A percentile compares a stretch with the other conserved stretches of the same genome.
Conservation (phyloP, 2,329 filamentous ascomycete genomes). For the Alternaria arborescens region DNA sequence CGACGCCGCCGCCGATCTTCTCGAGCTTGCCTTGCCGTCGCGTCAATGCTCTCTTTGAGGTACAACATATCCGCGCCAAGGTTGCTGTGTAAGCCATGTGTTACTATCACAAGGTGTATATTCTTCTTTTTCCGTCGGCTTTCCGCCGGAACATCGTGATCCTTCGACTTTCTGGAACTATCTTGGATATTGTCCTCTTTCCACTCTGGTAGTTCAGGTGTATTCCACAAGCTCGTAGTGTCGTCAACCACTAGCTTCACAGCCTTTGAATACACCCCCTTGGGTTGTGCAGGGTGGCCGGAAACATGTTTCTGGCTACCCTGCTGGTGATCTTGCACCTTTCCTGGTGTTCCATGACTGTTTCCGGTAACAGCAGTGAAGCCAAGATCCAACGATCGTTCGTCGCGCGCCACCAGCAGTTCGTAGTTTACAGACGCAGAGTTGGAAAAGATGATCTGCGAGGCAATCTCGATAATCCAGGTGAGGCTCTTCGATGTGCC, state of each 20-base stretch:
- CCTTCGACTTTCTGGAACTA: slow-evolving; percentile 33
- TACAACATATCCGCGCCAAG: slow-evolving; percentile 96
- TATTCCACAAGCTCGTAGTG: slow-evolving; percentile 90
- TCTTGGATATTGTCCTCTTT: slow-evolving; percentile 44
- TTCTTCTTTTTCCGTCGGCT: slow-evolving; percentile 70
- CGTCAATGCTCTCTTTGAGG: slow-evolving; percentile 96
- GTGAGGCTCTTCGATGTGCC: slow-evolving; percentile 66
- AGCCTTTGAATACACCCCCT: slow-evolving; percentile 85
- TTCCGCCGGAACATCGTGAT: slow-evolving; percentile 28
- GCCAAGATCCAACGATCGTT: slow-evolving; percentile 78
- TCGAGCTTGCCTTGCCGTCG: slow-evolving; percentile 76
- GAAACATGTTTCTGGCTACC: slow-evolving; percentile 62
- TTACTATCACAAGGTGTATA: slow-evolving; percentile 89
- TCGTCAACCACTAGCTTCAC: slow-evolving; percentile 83
- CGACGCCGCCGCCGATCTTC: slow-evolving; percentile 70
- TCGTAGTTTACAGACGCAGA: slow-evolving; percentile 90
- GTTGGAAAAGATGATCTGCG: slow-evolving; percentile 92
- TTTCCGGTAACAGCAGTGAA: slow-evolving; percentile 64
- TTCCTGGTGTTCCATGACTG: slow-evolving; percentile 64
- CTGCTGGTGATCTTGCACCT: slow-evolving; percentile 78
- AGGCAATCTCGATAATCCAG: slow-evolving; percentile 91
- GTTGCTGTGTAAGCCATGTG: slow-evolving; percentile 95
- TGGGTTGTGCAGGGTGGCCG: slow-evolving; percentile 68
- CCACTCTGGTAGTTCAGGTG: slow-evolving; percentile 79
- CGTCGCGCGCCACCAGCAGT: slow-evolving; percentile 82